A percentile compares a stretch with the other conserved stretches of the same genome.
These are phyloP conservation scores for Epichloe gansuensis DNA, from an alignment of 2,329 filamentous ascomycete species.

Conservation along the genomic window DNA sequence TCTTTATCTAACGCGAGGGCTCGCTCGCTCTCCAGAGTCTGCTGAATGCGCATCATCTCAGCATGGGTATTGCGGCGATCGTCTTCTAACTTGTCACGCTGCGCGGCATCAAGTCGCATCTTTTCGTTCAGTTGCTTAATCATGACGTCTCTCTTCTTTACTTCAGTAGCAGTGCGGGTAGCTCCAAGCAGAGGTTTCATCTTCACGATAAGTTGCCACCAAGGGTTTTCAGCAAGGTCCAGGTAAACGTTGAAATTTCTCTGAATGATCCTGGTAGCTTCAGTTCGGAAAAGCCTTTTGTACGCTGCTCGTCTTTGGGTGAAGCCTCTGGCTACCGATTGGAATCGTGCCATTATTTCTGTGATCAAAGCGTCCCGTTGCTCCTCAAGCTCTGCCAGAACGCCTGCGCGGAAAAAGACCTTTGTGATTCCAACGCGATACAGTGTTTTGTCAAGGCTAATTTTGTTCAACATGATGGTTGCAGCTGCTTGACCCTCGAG, in stretches of 20 bases:
- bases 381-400: constrained; percentile 92
- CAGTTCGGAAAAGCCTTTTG: constrained; percentile 87
- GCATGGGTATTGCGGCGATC: constrained; percentile 76
- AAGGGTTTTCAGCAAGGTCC: constrained; percentile 80
- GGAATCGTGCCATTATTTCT: constrained; percentile 87
- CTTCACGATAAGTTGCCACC: constrained; percentile 90
- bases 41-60: constrained; percentile 81
- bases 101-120: constrained; percentile 62
- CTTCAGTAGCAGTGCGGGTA: constrained; percentile 80
- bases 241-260: constrained; percentile 88
- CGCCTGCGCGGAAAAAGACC: constrained; percentile 93
- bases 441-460: constrained; percentile 70
- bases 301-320: constrained; percentile 76
- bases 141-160: constrained; percentile 89
- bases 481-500: constrained; percentile 81
- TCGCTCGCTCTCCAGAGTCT: constrained; percentile 88
- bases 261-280: constrained; percentile 90
- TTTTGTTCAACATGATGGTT: constrained; percentile 75
- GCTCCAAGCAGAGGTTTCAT: constrained; percentile 93
- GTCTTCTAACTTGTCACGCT: constrained; percentile 73
- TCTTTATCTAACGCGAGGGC: constrained; percentile 96
- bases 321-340: constrained; percentile 83
- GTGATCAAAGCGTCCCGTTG: constrained; percentile 85
- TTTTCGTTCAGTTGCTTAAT: constrained; percentile 78
- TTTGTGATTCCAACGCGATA: constrained; percentile 94